Percentiles rank a stretch among this genome's conserved stretches.
Conservation (phyloP, 1,284 basidiomycete species). For the Pulchroboletus neoregius region DNA sequence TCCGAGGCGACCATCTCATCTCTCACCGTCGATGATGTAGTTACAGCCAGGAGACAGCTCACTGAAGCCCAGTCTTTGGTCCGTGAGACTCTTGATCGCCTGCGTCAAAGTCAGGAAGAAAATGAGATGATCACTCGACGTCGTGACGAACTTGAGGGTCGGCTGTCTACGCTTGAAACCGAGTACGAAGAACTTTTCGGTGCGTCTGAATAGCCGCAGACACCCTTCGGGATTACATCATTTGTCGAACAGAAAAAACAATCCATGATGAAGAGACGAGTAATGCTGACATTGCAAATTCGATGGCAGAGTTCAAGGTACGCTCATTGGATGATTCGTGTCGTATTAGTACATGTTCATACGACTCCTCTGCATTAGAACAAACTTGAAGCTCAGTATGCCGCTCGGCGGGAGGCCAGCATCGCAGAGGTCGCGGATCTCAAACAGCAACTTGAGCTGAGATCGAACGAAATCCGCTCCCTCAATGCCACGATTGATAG, state of each 20-base stretch:
- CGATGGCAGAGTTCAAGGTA: slow-evolving; percentile 89
- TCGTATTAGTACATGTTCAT: slow-evolving; percentile 8
- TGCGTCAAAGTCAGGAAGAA: slow-evolving; percentile 90
- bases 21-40: slow-evolving; percentile 74
- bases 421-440: slow-evolving; percentile 85
- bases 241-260: slow-evolving; percentile 63
- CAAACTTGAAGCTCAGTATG: slow-evolving; percentile 93
- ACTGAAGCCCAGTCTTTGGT: slow-evolving; percentile 84
- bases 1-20: slow-evolving; percentile 51
- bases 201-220: slow-evolving; percentile 34
- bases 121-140: slow-evolving; percentile 81
- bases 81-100: slow-evolving; percentile 86
- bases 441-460: slow-evolving; percentile 88
- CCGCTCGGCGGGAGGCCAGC: slow-evolving; percentile 88
- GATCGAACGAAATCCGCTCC: slow-evolving; percentile 80
- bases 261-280: slow-evolving; percentile 80
- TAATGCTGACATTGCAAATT: slow-evolving; percentile 75
- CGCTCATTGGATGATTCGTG: slow-evolving; percentile 18
- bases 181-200: slow-evolving; percentile 97
- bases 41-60: slow-evolving; percentile 79
- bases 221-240: slow-evolving; percentile 10
- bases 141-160: slow-evolving; percentile 83
- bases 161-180: slow-evolving; percentile 78
- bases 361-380: slow-evolving; percentile 44
- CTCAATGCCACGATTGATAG: slow-evolving; percentile 88